Base-by-base conservation (phyloP, 2,329 filamentous ascomycete species). In the Aureobasidium sp. region DNA sequence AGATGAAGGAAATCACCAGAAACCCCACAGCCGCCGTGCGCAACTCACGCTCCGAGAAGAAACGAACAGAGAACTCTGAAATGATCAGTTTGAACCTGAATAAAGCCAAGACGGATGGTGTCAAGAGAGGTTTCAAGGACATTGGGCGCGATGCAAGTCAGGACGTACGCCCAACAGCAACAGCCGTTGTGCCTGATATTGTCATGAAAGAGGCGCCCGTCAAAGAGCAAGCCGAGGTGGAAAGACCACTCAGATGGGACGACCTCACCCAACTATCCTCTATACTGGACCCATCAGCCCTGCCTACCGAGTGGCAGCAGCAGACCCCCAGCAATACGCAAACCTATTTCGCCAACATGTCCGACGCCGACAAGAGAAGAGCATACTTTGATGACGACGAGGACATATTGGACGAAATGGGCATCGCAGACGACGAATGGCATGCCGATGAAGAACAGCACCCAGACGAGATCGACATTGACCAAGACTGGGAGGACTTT, bases 1-100 rank as follows among this genome's bases (percentile, higher is more conserved):
- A 94, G 70, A 91, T 93, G 89, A 91, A 91, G 76, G 86, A 89
- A 70, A 87, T 92, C 80, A 86, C 88, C 36, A 85, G 87, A 67
- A 87, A 91, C 67, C 86, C 88, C 1, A 82, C 81, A 60, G 86
- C 85, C 27, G 82, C 81, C 15, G 83, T 81, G 25, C 84, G 85
- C 67, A 85, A 87, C 2, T 80, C 86, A n/a, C 85, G 84, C 68
- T 84, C 85, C 37, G 87, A 90, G 51, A 69, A 62, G 56, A 62
- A 62, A 20, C 37, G 63, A 22, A 59, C 56, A 3, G 64, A 66
- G 29, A 64, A 64, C 37, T 61, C 51, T 8, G 64, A 64, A 11
- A 64, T 66, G 61, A 53, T 66, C 17, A 51, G 47, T 9, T 34
- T 64, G 0, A 66, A 64, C 29, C n/a, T 63, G 39, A 56, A 62